Conservation (phyloP, 2,329 filamentous ascomycete species). For the Microdochium trichocladiopsis region DNA sequence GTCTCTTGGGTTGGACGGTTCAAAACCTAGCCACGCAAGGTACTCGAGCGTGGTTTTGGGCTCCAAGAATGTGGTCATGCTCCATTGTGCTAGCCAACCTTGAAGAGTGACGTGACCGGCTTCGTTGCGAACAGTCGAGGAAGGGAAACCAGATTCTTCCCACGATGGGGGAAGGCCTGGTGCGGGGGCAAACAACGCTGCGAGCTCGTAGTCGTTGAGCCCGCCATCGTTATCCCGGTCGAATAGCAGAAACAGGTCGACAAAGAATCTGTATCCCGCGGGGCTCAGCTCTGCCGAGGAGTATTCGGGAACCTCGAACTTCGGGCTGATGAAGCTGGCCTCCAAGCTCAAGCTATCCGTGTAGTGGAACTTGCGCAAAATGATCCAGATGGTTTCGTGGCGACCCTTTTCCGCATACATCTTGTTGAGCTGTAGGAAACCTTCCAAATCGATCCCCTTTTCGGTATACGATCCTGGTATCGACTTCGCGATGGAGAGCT, state of each 20-base stretch:
- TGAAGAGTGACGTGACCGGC: slow-evolving; percentile 92
- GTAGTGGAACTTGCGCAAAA: slow-evolving; percentile 89
- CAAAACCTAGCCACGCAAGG: slow-evolving; percentile 91
- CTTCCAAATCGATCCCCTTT: slow-evolving; percentile 71
- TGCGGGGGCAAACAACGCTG: slow-evolving; percentile 84
- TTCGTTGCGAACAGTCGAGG: slow-evolving; percentile 90
- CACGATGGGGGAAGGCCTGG: slow-evolving; percentile 83
- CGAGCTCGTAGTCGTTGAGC: slow-evolving; percentile 77
- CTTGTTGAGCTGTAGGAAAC: slow-evolving; percentile 88
- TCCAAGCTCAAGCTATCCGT: slow-evolving; percentile 90
- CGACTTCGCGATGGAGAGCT: slow-evolving; percentile 70
- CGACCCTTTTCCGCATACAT: slow-evolving; percentile 95
- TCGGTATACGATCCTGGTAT: slow-evolving; percentile 55
- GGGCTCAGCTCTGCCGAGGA: slow-evolving; percentile 92
- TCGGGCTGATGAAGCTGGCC: slow-evolving; percentile 85
- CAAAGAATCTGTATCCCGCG: slow-evolving; percentile 92
- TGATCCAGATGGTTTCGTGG: slow-evolving; percentile 98
- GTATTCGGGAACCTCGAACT: slow-evolving; percentile 88
- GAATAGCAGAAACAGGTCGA: slow-evolving; percentile 89
- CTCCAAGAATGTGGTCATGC: slow-evolving; percentile 97
- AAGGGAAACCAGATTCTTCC: slow-evolving; percentile 84
- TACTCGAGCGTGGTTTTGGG: slow-evolving; percentile 95
- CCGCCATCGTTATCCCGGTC: slow-evolving; percentile 98
- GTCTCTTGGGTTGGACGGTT: slow-evolving; percentile 68
- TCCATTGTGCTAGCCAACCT: slow-evolving; percentile 98